Evolutionary conservation across 371 early-diverging fungal genomes (phyloP), one percentile per base, ranked within the genome.

Genomic region (Syncephalastrum monosporum): DNA sequence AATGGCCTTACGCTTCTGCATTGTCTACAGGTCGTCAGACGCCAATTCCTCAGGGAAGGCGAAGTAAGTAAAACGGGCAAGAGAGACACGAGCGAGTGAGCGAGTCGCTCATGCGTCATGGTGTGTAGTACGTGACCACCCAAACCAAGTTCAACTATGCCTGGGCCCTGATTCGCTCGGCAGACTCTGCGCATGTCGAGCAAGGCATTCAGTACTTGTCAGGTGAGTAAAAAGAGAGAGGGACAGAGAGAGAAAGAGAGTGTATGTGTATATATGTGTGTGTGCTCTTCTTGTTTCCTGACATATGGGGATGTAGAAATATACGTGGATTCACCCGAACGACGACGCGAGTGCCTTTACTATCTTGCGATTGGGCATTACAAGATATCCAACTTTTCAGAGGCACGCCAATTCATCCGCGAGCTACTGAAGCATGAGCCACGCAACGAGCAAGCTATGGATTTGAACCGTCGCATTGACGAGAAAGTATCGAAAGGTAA

Each of bases 131-230:
- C 45, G 85, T 82, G 8, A 82, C 88, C 57, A 68, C 84, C 42
- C 96, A 97, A 75, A 94, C 93, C 47, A 94, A 94, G 72, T 97
- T 97, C 82, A 94, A 96, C 79, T 94, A 91, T 66, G 95, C 97
- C 3, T 97, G 96, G 95, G 94, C 92, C 0, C 80, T 95, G 29
- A 85, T 92, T 64, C 85, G 82, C 68, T 88, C 90, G 62, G 77
- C 69, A 50, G 68, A 71, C 42, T 68, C 75, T 53, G 67, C 70
- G 5, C 87, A 94, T 56, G 86, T 93, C 52, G 81, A 86, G 53
- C 69, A 81, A 29, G 97, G 95, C 17, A 84, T 95, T 27, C 67
- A 76, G 24, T 72, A 94, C 16, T 70, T 97, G 58, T 82, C 86
- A 71, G 91, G 91, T 91, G 60, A 21, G 21, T 21, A 21, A 21